Conservation (phyloP, 768 basidiomycete genomes). For the Russula foetens region DNA sequence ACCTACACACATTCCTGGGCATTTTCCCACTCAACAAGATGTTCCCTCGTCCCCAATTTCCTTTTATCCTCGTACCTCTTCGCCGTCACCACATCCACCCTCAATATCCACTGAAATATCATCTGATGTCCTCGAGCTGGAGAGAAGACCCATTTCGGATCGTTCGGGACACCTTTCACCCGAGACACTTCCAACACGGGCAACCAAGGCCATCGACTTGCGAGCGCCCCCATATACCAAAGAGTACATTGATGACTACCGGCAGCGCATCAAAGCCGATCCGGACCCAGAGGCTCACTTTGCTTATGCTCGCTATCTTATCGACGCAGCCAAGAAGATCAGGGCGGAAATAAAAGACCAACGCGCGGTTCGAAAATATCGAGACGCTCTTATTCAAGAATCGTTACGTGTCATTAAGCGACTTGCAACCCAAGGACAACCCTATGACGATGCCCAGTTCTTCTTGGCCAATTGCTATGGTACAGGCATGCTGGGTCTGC, state of each 20-base stretch:
- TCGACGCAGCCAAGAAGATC: slow-evolving; percentile 95
- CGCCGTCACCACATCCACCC: slow-evolving; percentile 13
- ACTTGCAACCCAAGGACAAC: slow-evolving; percentile 84
- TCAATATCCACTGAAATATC: slow-evolving; percentile 19
- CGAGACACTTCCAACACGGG: slow-evolving; percentile 48
- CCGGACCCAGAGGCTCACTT: slow-evolving; percentile 98
- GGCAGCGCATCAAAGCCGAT: slow-evolving; percentile 93
- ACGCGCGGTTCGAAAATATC: slow-evolving; percentile 82
- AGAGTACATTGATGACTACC: slow-evolving; percentile 96
- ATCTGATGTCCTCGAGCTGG: slow-evolving; percentile 40
- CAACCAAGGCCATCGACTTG: slow-evolving; percentile 77
- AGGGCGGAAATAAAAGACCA: slow-evolving; percentile 65
- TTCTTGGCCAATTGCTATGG: slow-evolving; percentile 97
- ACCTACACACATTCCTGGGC: neutral
- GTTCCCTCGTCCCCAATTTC: neutral
- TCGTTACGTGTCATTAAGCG: slow-evolving; percentile 88
- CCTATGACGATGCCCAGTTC: slow-evolving; percentile 96
- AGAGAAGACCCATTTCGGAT: slow-evolving; percentile 47
- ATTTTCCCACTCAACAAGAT: slow-evolving; percentile 18
- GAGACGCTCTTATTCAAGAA: slow-evolving; percentile 80
- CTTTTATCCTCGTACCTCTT: neutral
- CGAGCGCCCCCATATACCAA: slow-evolving; percentile 85
- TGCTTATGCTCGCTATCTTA: slow-evolving; percentile 95
- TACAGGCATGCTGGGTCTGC: slow-evolving; percentile 90
- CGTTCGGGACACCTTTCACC: slow-evolving; percentile 53